Conservation (phyloP, 140 eudicot species). For the Oenanthe javanica region DNA sequence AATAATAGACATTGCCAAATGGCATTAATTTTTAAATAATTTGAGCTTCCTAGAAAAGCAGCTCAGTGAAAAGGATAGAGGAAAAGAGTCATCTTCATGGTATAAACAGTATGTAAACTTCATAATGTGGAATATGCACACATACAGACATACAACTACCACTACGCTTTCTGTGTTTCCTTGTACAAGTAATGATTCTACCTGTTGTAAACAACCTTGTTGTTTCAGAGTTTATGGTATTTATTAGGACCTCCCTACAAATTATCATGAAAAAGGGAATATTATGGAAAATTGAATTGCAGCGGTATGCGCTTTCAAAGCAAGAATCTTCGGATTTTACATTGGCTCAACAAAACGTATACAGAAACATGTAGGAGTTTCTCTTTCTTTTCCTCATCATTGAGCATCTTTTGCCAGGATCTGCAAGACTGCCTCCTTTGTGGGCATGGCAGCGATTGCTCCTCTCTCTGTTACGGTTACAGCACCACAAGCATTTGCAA, state of each 20-base stretch:
- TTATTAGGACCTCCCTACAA: neutral
- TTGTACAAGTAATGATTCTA: neutral
- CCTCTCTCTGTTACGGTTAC: slow-evolving; percentile 71
- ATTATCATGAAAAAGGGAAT: neutral
- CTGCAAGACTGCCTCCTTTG: slow-evolving; percentile 51
- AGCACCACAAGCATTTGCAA: slow-evolving; percentile 97
- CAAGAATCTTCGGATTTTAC: slow-evolving; percentile 10
- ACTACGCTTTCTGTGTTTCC: neutral
- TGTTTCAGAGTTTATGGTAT: neutral
- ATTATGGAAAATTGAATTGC: neutral
- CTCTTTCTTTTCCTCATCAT: neutral
- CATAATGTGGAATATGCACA: neutral
- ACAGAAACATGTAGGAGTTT: neutral
- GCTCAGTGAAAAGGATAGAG: neutral
- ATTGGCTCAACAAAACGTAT: slow-evolving; percentile 1
- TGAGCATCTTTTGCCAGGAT: slow-evolving; percentile 26
- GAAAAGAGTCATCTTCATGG: too few species aligned
- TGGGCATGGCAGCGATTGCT: slow-evolving; percentile 94
- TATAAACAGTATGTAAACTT: too few species aligned
- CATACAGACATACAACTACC: neutral
- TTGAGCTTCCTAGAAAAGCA: neutral
- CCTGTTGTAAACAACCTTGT: neutral
- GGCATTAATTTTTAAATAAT: neutral
- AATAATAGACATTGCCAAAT: too few species aligned
- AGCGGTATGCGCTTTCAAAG: neutral